Evolutionary conservation across 2,329 filamentous ascomycete species (phyloP).

Genomic region (Xylariomycetidae sp.): DNA sequence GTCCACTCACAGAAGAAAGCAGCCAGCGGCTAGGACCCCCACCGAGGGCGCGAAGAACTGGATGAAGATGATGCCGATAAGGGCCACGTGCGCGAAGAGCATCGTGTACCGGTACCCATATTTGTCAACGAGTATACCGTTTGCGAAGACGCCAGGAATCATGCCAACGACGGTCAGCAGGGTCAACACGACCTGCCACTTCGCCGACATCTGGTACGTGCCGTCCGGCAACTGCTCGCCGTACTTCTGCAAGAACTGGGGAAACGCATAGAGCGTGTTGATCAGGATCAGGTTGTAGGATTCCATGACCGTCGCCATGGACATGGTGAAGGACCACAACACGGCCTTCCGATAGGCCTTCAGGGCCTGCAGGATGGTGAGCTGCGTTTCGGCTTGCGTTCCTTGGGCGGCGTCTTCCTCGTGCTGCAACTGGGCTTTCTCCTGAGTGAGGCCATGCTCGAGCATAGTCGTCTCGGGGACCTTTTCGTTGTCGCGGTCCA

Average conservation of each 20-base stretch:
- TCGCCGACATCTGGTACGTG: not conserved
- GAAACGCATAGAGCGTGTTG: not conserved
- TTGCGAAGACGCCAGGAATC: not conserved
- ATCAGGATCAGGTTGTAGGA: not conserved
- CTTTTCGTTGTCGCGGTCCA: no score
- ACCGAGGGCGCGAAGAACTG: not conserved
- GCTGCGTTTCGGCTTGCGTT: no score
- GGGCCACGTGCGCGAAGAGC: not conserved
- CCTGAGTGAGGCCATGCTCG: no score
- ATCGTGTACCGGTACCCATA: not conserved
- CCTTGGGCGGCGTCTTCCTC: no score
- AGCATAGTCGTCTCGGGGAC: no score
- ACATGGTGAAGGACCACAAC: not conserved
- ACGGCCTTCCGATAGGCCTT: not conserved
- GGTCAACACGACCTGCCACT: not conserved
- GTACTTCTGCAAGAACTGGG: not conserved
- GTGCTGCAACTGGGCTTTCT: no score
- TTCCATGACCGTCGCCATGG: not conserved
- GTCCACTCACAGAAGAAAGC: not conserved
- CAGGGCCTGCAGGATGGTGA: not conserved
- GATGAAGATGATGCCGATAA: not conserved
- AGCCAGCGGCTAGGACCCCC: not conserved
- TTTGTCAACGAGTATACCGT: not conserved
- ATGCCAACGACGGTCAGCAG: not conserved
- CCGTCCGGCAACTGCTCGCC: not conserved